phyloP scores from a whole-genome alignment of 179 eudicot genomes.

The Carnegiea gigantea region DNA sequence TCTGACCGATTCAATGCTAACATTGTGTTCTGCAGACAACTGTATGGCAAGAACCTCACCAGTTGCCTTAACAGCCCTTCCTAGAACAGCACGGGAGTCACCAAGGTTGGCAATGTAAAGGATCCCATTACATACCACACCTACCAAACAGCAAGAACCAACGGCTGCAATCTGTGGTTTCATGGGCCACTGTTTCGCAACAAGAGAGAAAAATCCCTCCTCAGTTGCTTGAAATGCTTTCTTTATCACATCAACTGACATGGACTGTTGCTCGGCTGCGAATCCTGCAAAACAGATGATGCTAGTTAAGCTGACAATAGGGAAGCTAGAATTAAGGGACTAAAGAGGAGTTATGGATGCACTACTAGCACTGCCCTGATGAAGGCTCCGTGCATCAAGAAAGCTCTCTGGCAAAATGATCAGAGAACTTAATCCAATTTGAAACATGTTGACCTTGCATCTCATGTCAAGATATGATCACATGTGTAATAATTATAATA shows the following conservation, averaged over 20 bases:
- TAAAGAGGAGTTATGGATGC: neutral
- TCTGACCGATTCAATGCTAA: constrained; percentile 80
- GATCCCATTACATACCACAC: constrained; percentile 70
- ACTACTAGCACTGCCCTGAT: neutral
- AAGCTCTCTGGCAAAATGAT: neutral
- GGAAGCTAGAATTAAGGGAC: neutral
- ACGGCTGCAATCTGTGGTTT: constrained; percentile 92
- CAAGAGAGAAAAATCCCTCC: constrained; percentile 80
- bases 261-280: constrained; percentile 76
- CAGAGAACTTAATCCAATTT: neutral
- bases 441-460: neutral
- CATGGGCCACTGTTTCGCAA: constrained; percentile 79
- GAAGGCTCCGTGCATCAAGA: neutral
- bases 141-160: constrained; percentile 94
- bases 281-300: constrained; percentile 49
- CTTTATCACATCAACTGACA: constrained; percentile 79
- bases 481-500: neutral
- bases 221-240: constrained; percentile 98
- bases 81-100: constrained; percentile 95
- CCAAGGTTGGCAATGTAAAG: constrained; percentile 86
- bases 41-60: constrained; percentile 84
- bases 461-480: neutral
- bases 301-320: neutral
- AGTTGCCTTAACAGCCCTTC: constrained; percentile 75
- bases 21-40: constrained; percentile 92